Base-by-base conservation (phyloP, 345 rosid species). In the Hypericum perforatum region DNA sequence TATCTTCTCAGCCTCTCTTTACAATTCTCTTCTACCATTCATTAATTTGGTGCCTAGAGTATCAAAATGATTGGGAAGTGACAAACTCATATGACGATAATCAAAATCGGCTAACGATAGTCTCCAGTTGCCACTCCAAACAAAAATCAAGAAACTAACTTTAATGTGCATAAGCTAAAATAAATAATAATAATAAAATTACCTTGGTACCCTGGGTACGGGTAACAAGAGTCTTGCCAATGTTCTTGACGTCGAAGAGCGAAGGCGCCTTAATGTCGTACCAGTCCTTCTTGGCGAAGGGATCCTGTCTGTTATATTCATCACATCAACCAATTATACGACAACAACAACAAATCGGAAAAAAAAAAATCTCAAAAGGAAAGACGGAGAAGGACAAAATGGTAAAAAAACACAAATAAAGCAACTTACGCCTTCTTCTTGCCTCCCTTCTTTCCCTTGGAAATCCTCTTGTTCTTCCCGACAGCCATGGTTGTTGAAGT, bases 141-240 rank as follows among this genome's bases (percentile, higher is more conserved):
- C 32, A 22, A 22, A 22, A 22, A n/a, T 22, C 1, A 22, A 22
- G 32, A 22, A 22, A 22, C 32, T 22, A 22, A 22, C 32, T 4
- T 4, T 22, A 22, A 22, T 22, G 32, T 22, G 4, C 32, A 22
- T 22, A 4, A n/a, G 32, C 32, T 22, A 22, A 22, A 1, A 22
- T 22, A n/a, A n/a, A n/a, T n/a, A n/a, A 22, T 1, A 22, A 22
- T 1, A 22, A 22, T 1, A 22, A 22, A 22, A 22, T 22, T 11
- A 73, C 84, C 84, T 79, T 79, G 49, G 78, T 79, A 13, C 84
- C 84, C 59, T 79, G 84, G 13, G 84, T 79, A 32, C 84, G 67
- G 9, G 71, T 67, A 22, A 79, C 78, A 5, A 76, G 73, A 51
- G 79, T 79, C 59, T 76, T 79, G 40, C 79, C 82, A 36, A 79